These are phyloP conservation scores for Ogataea methanolica DNA, from an alignment of 805 yeast species.

Conservation along the genomic window DNA sequence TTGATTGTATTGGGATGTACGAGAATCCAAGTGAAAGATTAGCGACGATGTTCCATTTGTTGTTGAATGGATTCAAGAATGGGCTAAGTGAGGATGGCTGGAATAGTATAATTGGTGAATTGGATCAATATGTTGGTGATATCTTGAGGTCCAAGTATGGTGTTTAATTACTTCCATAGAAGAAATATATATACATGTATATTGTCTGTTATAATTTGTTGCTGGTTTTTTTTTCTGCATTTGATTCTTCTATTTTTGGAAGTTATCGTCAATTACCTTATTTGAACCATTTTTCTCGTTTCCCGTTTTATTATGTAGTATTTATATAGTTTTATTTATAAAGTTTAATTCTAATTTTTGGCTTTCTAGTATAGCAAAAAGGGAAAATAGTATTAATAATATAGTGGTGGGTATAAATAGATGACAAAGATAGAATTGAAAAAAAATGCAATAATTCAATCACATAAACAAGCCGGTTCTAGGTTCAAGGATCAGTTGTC, in stretches of 20 bases:
- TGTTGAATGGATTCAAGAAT: slow-evolving; percentile 41
- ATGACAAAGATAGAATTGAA: not conserved
- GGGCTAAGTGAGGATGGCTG: slow-evolving; percentile 40
- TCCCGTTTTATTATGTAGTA: too few relatives aligned
- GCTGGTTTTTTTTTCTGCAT: not conserved
- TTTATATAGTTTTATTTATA: too few relatives aligned
- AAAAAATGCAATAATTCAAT: slow-evolving; percentile 1
- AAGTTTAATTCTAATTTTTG: not conserved
- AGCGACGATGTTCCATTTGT: slow-evolving; percentile 38
- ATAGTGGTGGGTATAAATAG: not conserved
- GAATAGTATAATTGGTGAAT: slow-evolving; percentile 17
- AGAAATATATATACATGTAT: not conserved
- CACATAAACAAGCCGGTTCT: slow-evolving; percentile 27
- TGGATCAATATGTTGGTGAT: slow-evolving; percentile 23
- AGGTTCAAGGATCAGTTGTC: slow-evolving; percentile 57
- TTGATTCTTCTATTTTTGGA: too few relatives aligned
- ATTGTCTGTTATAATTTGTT: not conserved
- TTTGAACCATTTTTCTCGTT: too few relatives aligned
- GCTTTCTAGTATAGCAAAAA: not conserved
- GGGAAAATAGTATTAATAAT: not conserved
- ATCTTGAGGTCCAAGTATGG: slow-evolving; percentile 25
- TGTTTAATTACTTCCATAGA: slow-evolving; percentile 10
- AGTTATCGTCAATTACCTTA: too few relatives aligned
- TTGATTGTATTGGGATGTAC: slow-evolving; percentile 57
- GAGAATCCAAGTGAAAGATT: slow-evolving; percentile 45